Conservation (phyloP, 345 rosid species). For the Bretschneidera sinensis region DNA sequence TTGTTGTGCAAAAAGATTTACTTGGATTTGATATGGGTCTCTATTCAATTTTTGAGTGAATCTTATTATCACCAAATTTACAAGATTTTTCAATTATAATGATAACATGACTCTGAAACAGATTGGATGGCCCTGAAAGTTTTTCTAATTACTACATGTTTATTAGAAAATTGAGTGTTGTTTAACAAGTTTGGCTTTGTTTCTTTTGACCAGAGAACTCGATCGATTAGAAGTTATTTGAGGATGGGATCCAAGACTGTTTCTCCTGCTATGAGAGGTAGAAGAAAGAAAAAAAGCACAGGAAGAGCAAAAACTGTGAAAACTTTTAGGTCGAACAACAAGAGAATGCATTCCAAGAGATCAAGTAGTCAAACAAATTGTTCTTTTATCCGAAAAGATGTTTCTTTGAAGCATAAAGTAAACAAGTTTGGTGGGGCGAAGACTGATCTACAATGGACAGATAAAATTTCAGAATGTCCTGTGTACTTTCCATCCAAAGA, state of each 20-base stretch:
- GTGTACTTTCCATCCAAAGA: constrained; percentile 48
- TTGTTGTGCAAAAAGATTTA: too few species aligned
- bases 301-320: not conserved
- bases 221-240: too few species aligned
- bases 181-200: not conserved
- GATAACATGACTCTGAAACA: too few species aligned
- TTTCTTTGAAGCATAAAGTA: not conserved
- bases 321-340: not conserved
- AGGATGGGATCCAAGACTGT: not conserved
- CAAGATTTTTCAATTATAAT: too few species aligned
- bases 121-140: too few species aligned
- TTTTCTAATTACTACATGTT: too few species aligned
- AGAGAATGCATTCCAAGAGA: not conserved
- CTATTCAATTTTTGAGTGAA: too few species aligned
- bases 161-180: too few species aligned
- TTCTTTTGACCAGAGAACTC: not conserved
- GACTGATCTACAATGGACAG: constrained; percentile 45
- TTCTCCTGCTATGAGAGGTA: too few species aligned
- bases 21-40: too few species aligned
- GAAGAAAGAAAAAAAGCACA: not conserved
- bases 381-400: too few species aligned
- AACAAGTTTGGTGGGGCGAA: constrained; percentile 6
- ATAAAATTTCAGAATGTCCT: constrained; percentile 50
- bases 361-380: not conserved
- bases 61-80: too few species aligned